phyloP scores from a whole-genome alignment of 306 rosid genomes.

The Citrullus amarus region DNA sequence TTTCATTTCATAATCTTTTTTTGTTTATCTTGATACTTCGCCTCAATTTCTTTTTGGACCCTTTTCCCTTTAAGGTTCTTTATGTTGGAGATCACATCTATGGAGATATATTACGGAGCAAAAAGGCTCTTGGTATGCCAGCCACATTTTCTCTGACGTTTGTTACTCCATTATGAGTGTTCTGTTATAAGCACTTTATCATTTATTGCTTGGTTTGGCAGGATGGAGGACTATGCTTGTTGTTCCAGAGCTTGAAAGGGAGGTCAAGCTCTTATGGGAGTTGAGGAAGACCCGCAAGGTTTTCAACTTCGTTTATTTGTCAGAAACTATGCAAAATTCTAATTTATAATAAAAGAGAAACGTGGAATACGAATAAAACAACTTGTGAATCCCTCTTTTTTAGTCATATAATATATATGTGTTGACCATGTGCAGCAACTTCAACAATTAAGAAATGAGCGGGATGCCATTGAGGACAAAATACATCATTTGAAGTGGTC shows the following conservation, averaged over 20 bases:
- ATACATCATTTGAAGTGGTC: conserved; percentile 73
- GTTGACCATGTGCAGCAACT: conserved; percentile 48
- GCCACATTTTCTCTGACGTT: conserved; percentile 10
- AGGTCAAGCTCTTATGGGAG: conserved; percentile 78
- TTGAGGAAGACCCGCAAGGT: conserved; percentile 83
- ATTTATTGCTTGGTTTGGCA: conserved; percentile 14
- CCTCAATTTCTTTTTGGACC: not conserved
- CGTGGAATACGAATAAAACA: not conserved
- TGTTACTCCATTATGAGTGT: not conserved
- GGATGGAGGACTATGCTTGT: conserved; percentile 99
- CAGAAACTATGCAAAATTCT: not conserved
- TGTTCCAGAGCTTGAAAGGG: conserved; percentile 89
- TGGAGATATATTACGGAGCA: conserved; percentile 95
- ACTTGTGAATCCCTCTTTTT: not conserved
- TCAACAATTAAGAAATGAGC: conserved; percentile 61
- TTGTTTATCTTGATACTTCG: not conserved
- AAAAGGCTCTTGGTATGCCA: conserved; percentile 83
- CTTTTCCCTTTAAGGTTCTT: conserved; percentile 48
- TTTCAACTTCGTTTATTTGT: not conserved
- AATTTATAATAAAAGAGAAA: not conserved
- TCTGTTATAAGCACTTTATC: not conserved
- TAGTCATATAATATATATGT: not conserved
- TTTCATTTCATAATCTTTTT: not conserved
- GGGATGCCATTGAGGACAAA: conserved; percentile 76
- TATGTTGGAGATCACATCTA: conserved; percentile 98